phyloP scores from a whole-genome alignment of 768 basidiomycete species.

The Leccinellum rugosiceps region DNA sequence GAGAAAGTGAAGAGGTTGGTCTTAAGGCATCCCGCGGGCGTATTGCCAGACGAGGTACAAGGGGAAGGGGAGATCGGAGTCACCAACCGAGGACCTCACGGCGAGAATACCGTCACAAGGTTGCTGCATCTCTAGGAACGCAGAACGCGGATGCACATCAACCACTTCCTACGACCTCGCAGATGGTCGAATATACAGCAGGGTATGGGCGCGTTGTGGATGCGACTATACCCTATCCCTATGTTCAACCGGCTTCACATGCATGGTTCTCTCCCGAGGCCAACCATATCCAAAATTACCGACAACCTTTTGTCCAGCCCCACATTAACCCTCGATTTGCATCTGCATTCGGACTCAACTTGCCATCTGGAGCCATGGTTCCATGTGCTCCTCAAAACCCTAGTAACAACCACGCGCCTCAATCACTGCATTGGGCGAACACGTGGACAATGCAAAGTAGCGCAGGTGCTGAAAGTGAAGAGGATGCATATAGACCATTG shows the following conservation, averaged over 20 bases:
- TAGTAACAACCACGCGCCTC: conserved; percentile 8
- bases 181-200: conserved; percentile 41
- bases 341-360: conserved; percentile 53
- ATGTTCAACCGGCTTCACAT: conserved; percentile 8
- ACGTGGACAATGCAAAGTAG: conserved; percentile 38
- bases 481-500: conserved; percentile 26
- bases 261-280: conserved; percentile 18
- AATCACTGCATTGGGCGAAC: conserved; percentile 31
- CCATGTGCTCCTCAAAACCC: conserved; percentile 19
- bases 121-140: conserved; percentile 23
- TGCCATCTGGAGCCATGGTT: conserved; percentile 25
- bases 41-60: conserved; percentile 24
- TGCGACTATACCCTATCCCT: conserved; percentile 14
- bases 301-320: conserved; percentile 54
- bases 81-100: conserved; percentile 18
- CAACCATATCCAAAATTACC: conserved; percentile 13
- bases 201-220: conserved; percentile 42
- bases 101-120: conserved; percentile 11
- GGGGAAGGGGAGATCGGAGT: conserved; percentile 24
- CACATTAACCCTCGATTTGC: conserved; percentile 85
- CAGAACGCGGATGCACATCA: conserved; percentile 30
- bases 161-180: conserved; percentile 43
- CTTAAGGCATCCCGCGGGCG: conserved; percentile 14
- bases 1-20: conserved; percentile 16
- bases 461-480: conserved; percentile 22